phyloP scores from a whole-genome alignment of 495 filamentous ascomycete species.

The Chaetomium tenue region DNA sequence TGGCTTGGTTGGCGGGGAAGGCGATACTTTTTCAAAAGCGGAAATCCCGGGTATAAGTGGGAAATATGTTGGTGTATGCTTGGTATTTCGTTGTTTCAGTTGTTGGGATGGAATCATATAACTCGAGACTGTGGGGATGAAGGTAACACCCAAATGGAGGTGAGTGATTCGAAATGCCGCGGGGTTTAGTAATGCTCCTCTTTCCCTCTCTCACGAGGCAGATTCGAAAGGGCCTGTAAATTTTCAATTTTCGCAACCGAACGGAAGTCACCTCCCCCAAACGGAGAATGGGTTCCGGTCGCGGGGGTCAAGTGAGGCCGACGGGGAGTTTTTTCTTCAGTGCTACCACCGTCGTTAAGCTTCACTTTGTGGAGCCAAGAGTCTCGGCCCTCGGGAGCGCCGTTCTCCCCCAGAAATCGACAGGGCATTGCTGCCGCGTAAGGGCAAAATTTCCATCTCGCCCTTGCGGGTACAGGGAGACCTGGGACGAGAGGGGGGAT shows the following conservation, averaged over 20 bases:
- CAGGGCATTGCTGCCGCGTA: background rate
- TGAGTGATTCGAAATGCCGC: slow-evolving; percentile 7
- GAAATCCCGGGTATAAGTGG: background rate
- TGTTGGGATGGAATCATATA: background rate
- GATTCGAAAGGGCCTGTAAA: too few relatives aligned
- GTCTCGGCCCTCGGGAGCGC: slow-evolving; percentile 4
- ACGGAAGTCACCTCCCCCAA: slow-evolving; percentile 4
- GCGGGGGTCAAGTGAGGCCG: slow-evolving; percentile 8
- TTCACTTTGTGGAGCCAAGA: slow-evolving; percentile 9
- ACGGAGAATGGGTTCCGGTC: slow-evolving; percentile 19
- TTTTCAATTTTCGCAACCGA: background rate
- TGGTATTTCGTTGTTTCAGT: background rate
- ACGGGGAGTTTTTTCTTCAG: slow-evolving; percentile 12
- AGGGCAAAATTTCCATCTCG: slow-evolving; percentile 17
- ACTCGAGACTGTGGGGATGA: too few relatives aligned
- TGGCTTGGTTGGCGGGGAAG: background rate
- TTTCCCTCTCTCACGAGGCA: background rate
- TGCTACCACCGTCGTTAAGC: background rate
- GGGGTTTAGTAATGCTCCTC: slow-evolving; percentile 7
- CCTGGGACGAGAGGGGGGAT: slow-evolving; percentile 5
- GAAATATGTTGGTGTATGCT: background rate
- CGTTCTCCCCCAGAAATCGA: background rate
- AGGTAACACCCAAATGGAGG: too few relatives aligned
- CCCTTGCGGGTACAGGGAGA: slow-evolving; percentile 10
- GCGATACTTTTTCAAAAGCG: background rate